phyloP scores from a whole-genome alignment of 2,329 filamentous ascomycete species.

The Beauveria asiatica region DNA sequence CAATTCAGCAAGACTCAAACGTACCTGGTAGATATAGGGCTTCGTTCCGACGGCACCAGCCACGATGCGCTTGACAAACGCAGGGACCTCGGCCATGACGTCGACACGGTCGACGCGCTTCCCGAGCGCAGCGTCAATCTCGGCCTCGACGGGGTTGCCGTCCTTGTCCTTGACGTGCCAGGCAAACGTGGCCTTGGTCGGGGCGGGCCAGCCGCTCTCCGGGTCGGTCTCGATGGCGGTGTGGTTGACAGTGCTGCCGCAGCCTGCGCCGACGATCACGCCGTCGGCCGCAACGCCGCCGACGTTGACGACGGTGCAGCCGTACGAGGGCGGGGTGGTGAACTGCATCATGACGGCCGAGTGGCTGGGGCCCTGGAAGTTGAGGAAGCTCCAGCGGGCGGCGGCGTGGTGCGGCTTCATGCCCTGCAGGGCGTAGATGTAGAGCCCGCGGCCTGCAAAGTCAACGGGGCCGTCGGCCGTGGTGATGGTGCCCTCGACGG shows the following conservation, averaged over 20 bases:
- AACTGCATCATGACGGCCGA: conserved; percentile 94
- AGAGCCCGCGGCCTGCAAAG: conserved; percentile 71
- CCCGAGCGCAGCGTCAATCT: conserved; percentile 61
- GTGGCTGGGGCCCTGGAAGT: conserved; percentile 81
- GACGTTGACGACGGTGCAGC: conserved; percentile 72
- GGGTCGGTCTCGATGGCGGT: conserved; percentile 60
- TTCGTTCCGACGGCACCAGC: conserved; percentile 82
- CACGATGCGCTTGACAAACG: conserved; percentile 90
- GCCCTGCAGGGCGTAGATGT: conserved; percentile 81
- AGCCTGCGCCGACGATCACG: conserved; percentile 67
- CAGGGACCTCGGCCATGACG: conserved; percentile 93
- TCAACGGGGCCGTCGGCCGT: conserved; percentile 68
- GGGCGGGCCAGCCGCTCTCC: conserved; percentile 84
- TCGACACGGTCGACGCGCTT: conserved; percentile 69
- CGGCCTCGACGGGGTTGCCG: conserved; percentile 61
- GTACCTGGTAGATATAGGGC: conserved; percentile 96
- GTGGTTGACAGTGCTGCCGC: conserved; percentile 58
- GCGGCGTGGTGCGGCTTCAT: conserved; percentile 99
- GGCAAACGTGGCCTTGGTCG: conserved; percentile 61
- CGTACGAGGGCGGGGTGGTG: conserved; percentile 89
- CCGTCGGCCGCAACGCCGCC: conserved; percentile 75
- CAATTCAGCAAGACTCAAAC: background rate
- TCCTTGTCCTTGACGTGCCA: conserved; percentile 77
- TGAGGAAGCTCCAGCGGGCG: conserved; percentile 83
- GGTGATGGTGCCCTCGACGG: conserved; percentile 72